These are phyloP conservation scores for Paramecium biaurelia DNA, from an alignment of 73 alveolate species.

Conservation along the genomic window DNA sequence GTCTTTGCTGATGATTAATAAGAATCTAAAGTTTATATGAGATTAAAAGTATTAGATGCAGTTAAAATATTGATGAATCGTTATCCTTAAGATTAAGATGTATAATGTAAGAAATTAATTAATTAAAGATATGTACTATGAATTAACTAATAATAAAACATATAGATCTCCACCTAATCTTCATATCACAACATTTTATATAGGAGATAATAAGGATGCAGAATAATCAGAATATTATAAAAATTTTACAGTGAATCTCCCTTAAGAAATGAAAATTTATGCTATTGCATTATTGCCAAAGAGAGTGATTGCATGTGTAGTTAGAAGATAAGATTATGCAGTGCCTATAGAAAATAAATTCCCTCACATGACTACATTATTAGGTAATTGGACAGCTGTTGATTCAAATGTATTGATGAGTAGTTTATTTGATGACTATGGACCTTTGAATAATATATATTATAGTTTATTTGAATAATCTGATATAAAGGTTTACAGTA, in stretches of 20 bases:
- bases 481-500: background rate
- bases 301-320: constrained; percentile 38
- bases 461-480: background rate
- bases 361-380: constrained; percentile 26
- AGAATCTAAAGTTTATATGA: background rate
- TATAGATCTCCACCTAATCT: constrained; percentile 7
- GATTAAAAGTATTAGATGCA: background rate
- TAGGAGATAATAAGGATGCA: constrained; percentile 10
- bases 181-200: constrained; percentile 18
- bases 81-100: background rate
- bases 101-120: background rate
- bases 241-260: background rate
- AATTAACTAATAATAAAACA: background rate
- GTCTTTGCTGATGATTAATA: background rate
- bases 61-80: background rate
- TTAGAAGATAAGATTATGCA: background rate
- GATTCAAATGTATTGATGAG: constrained; percentile 41
- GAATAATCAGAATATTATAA: constrained; percentile 36
- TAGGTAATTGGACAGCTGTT: constrained; percentile 38
- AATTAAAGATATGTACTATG: background rate
- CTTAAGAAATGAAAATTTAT: constrained; percentile 3
- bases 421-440: background rate
- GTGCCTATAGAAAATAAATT: constrained; percentile 34
- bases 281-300: constrained; percentile 8
- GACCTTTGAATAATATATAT: constrained; percentile 15